Conservation (phyloP, 225 moss, liverwort and hornwort species). For the Bryoerythrophyllum caledonicum region DNA sequence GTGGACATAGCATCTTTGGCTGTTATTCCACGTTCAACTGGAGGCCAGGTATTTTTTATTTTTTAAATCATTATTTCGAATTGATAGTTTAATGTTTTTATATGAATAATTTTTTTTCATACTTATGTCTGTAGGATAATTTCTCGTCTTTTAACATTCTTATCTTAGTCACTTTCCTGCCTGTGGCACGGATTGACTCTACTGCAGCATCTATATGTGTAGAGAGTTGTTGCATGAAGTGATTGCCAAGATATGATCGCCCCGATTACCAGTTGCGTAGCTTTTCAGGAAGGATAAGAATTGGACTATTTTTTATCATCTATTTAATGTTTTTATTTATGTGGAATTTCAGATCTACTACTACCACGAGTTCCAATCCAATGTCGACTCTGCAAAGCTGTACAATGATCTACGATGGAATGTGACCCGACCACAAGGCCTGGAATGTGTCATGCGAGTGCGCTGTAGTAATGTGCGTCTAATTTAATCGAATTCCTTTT, state of each 20-base stretch:
- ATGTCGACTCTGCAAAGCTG: conserved; percentile 87
- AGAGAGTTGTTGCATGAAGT: neutral
- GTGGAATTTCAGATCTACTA: conserved; percentile 69
- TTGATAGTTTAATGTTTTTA: neutral
- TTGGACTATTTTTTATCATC: neutral
- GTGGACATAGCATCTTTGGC: conserved; percentile 85
- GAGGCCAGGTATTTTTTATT: conserved; percentile 82
- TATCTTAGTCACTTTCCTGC: neutral
- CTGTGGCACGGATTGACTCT: neutral
- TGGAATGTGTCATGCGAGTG: conserved; percentile 98
- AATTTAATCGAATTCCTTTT: neutral
- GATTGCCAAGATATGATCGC: neutral
- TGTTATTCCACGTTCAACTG: conserved; percentile 87
- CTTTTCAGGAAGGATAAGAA: neutral
- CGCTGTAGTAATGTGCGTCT: conserved; percentile 85
- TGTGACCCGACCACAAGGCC: conserved; percentile 88
- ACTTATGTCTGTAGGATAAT: neutral
- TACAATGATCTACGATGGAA: conserved; percentile 98
- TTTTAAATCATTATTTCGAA: no score
- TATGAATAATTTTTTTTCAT: neutral
- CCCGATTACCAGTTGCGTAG: neutral
- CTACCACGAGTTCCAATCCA: conserved; percentile 82
- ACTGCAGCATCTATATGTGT: neutral
- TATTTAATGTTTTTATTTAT: neutral
- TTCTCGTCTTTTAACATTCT: neutral